Percentiles rank a stretch among this genome's conserved stretches.
phyloP scores from a whole-genome alignment of 1,284 basidiomycete species.

The Tylopilus sp. region DNA sequence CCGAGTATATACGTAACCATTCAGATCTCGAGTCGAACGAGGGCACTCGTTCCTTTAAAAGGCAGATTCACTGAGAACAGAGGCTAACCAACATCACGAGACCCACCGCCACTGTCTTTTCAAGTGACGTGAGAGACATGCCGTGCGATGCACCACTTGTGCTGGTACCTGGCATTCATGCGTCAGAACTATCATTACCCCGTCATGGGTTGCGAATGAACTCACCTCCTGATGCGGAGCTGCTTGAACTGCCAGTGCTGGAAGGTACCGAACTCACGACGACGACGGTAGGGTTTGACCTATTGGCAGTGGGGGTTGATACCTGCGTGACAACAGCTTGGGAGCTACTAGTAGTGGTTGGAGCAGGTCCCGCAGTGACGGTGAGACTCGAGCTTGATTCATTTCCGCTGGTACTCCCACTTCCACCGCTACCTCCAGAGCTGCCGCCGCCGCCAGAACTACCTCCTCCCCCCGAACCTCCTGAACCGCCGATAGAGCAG shows the following conservation, averaged over 20 bases:
- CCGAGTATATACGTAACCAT: too few relatives aligned
- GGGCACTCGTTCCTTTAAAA: slow-evolving; percentile 4
- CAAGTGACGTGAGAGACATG: slow-evolving; percentile 6
- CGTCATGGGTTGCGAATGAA: background rate
- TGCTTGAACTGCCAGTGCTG: background rate
- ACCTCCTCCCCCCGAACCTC: too few relatives aligned
- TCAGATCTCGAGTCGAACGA: too few relatives aligned
- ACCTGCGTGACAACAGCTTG: slow-evolving; percentile 13
- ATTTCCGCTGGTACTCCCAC: too few relatives aligned
- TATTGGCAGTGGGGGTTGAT: too few relatives aligned
- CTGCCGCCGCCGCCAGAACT: too few relatives aligned
- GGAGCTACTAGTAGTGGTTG: too few relatives aligned
- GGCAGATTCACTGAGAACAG: slow-evolving; percentile 1
- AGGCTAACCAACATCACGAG: slow-evolving; percentile 17
- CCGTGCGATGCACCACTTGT: slow-evolving; percentile 15
- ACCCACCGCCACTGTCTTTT: background rate
- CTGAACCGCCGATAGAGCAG: slow-evolving; percentile 10
- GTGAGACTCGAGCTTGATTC: too few relatives aligned
- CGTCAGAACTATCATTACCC: background rate
- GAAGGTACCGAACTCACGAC: too few relatives aligned
- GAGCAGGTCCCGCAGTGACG: too few relatives aligned
- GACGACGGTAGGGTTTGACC: too few relatives aligned
- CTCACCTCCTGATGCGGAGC: slow-evolving; percentile 9
- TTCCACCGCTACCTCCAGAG: too few relatives aligned
- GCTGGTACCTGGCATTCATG: background rate